phyloP scores from a whole-genome alignment of 805 yeast genomes.

The Kregervanrija pseudodelftensis region DNA sequence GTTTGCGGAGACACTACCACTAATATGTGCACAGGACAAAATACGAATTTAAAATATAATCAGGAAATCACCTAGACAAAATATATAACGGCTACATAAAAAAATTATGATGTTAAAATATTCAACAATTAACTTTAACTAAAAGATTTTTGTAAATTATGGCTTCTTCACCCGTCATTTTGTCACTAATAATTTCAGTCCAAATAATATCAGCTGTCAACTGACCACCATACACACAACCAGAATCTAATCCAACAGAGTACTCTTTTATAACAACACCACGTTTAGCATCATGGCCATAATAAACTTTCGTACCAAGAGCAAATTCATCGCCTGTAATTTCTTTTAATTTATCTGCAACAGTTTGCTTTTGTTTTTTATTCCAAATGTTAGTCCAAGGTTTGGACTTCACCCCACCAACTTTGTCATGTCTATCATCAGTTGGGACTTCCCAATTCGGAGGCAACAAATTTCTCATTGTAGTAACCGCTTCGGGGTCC shows the following conservation, averaged over 20 bases:
- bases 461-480: slow-evolving; percentile 62
- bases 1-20: no score
- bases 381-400: slow-evolving; percentile 30
- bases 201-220: slow-evolving; percentile 57
- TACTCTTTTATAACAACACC: slow-evolving; percentile 62
- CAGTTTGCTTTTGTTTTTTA: slow-evolving; percentile 13
- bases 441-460: slow-evolving; percentile 57
- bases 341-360: slow-evolving; percentile 5
- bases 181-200: slow-evolving; percentile 20
- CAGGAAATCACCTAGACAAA: not conserved
- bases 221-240: slow-evolving; percentile 70
- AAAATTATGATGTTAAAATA: not conserved
- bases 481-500: slow-evolving; percentile 54
- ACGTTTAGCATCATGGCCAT: slow-evolving; percentile 84
- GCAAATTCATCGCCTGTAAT: slow-evolving; percentile 10
- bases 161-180: slow-evolving; percentile 4
- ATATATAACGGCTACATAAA: not conserved
- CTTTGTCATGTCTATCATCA: slow-evolving; percentile 30
- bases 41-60: not conserved
- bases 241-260: slow-evolving; percentile 76
- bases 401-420: slow-evolving; percentile 23
- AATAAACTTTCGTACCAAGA: slow-evolving; percentile 44
- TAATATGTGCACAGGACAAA: no score
- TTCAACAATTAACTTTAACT: slow-evolving; percentile 24
- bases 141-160: slow-evolving; percentile 22